phyloP scores from a whole-genome alignment of 805 yeast genomes.

The Kodamaea kaohsiungensis region DNA sequence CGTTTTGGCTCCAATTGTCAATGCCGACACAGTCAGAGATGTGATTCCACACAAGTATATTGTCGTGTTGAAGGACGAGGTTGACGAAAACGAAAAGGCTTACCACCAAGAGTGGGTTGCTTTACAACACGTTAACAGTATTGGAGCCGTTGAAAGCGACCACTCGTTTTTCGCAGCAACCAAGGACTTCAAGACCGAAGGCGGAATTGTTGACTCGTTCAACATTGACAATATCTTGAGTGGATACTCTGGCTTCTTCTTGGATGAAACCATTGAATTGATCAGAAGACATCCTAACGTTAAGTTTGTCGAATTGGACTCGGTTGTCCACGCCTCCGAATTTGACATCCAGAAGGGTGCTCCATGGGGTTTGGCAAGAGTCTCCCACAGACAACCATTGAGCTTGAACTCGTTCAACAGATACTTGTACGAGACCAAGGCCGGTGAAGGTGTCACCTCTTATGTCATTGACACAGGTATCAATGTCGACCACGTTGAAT shows the following conservation, averaged over 20 bases:
- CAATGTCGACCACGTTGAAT: conserved; percentile 71
- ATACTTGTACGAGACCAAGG: conserved; percentile 69
- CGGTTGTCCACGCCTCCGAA: conserved; percentile 63
- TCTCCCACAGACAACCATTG: conserved; percentile 76
- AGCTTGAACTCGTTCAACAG: conserved; percentile 58
- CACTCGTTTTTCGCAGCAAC: conserved; percentile 37
- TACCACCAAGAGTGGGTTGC: conserved; percentile 72
- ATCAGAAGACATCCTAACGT: conserved; percentile 67
- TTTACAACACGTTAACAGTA: conserved; percentile 48
- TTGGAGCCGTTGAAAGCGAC: conserved; percentile 34
- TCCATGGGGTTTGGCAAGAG: conserved; percentile 93
- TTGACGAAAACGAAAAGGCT: conserved; percentile 51
- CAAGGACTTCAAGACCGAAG: conserved; percentile 20
- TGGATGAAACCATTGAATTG: conserved; percentile 69
- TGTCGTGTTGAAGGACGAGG: conserved; percentile 73
- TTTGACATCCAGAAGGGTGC: conserved; percentile 76
- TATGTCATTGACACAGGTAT: conserved; percentile 92
- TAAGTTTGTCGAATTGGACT: conserved; percentile 73
- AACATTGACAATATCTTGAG: conserved; percentile 54
- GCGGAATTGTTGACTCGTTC: conserved; percentile 50
- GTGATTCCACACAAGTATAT: conserved; percentile 77
- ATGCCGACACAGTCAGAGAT: conserved; percentile 46
- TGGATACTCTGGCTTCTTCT: conserved; percentile 88
- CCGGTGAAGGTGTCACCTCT: conserved; percentile 82
- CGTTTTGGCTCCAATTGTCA: conserved; percentile 42